Base-by-base conservation (phyloP, 176 grass and related monocot genomes). In the Musa acuminata region DNA sequence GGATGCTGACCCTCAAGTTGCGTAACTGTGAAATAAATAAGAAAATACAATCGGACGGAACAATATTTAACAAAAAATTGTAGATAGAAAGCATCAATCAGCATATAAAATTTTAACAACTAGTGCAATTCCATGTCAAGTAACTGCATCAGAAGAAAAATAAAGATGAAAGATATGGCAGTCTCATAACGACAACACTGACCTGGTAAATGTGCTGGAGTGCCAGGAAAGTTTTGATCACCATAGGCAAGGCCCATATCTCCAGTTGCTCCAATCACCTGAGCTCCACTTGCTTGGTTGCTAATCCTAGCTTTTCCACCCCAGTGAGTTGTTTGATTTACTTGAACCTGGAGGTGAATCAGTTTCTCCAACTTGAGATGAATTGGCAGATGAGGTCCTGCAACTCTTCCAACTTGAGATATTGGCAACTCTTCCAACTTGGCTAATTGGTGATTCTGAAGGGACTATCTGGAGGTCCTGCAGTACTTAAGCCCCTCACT, bases 201-300 rank as follows among this genome's bases (percentile, higher is more conserved):
- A 98, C 94, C 95, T 95, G 96, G 91, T 76, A 99, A 81, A 54
- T 95, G 70, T 73, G 96, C 96, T 86, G 96, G 90, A 84, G 96
- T 91, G 35, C 96, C 96, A 83, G 96, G 90, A 80, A 95, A 95
- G 66, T 83, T 90, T 78, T 95, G 88, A 16, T 99, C 96, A 1
- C 88, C 91, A 82, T 85, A 84, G 63, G 86, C 20, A 88, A 91
- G 73, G 72, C 86, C 27, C 60, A 78, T 79, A 74, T 73, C 66
- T 64, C 84, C 89, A 80, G 84, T 21, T 72, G 91, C 68, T 49
- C 86, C 86, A 80, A 96, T 89, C 76, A 96, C 84, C 76, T 87
- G 93, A 23, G 90, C 68, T 67, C 93, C 86, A 54, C 79, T 78
- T 78, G 87, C 92, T 83, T 91, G 76, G 22, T 81, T 86, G 51